Percentiles rank a stretch among this genome's conserved stretches.
Evolutionary conservation across 176 grass and related monocot genomes (phyloP).

Genomic region (Canna indica): DNA sequence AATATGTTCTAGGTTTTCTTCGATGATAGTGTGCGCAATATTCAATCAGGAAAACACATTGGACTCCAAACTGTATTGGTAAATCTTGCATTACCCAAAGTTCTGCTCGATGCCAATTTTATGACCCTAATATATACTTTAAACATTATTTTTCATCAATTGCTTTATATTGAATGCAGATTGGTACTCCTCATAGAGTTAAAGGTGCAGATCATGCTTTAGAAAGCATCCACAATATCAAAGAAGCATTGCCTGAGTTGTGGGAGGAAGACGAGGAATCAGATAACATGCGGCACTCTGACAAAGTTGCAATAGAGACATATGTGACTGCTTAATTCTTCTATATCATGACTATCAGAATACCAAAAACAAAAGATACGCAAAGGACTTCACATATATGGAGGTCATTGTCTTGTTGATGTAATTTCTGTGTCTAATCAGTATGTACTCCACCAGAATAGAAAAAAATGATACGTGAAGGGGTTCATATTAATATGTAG

Average conservation of each 20-base stretch:
- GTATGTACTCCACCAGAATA: too few relatives aligned
- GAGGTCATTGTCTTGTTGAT: too few relatives aligned
- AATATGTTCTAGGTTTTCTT: constrained; percentile 74
- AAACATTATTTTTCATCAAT: not conserved
- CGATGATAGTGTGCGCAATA: constrained; percentile 86
- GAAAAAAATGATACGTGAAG: too few relatives aligned
- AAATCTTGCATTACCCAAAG: constrained; percentile 8
- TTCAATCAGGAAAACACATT: constrained; percentile 73
- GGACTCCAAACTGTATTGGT: constrained; percentile 91
- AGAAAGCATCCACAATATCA: constrained; percentile 93
- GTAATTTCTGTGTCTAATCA: too few relatives aligned
- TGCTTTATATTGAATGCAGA: constrained; percentile 17
- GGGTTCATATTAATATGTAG: too few relatives aligned
- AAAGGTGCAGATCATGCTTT: constrained; percentile 79
- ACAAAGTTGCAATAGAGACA: constrained; percentile 71
- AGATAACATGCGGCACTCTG: constrained; percentile 52
- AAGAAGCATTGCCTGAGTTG: constrained; percentile 74
- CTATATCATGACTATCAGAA: not conserved
- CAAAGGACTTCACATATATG: not conserved
- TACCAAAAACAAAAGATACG: not conserved
- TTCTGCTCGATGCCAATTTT: not conserved
- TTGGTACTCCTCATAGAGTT: constrained; percentile 57
- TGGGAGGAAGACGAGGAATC: constrained; percentile 81
- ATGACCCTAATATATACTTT: not conserved
- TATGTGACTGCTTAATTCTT: constrained; percentile 58